Evolutionary conservation across 306 rosid genomes (phyloP), one percentile per base, ranked within the genome.

Genomic region (Trichosanthes cucumerina): DNA sequence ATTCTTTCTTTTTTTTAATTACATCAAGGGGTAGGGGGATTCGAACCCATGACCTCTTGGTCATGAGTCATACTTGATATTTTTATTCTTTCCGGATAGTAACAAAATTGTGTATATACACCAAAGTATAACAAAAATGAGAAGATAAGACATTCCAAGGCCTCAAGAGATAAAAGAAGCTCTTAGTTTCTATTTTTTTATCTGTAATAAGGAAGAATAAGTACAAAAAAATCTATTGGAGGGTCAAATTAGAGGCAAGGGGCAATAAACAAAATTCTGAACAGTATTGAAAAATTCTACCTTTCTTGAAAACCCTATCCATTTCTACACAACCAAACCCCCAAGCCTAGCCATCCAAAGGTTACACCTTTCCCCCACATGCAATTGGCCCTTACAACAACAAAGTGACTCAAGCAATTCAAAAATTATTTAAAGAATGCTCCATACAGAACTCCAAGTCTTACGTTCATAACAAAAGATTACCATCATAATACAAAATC

Each of bases 401-500:
- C 46, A 65, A 68, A 11, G 13, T 2, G 9, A 68, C 15, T 38
- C 9, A 39, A 68, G 31, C 15, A 68, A 39, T n/a, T 52, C 16
- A 68, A 66, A 66, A 38, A 39, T 4, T 68, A 65, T 65, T 19
- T 18, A 65, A 65, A n/a, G 41, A 9, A 44, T 46, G 52, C 46
- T n/a, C 19, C 39, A 71, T 46, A 47, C 16, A 47, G 8, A 24
- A 47, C 59, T 71, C 54, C 59, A 24, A 71, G 58, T 44, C 6
- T 21, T 26, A 65, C 36, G 47, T 65, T 10, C 3, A 1, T 13
- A 69, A 69, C 5, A 47, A 18, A 46, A 60, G 78, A 56, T 66
- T 34, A 64, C 57, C 41, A 66, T 46, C 66, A 69, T 62, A 77
- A 78, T 24, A 44, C 34, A 54, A 83, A 60, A 62, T 63, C 39